A percentile compares a stretch with the other conserved stretches of the same genome.
Evolutionary conservation across 441 rosid genomes (phyloP).

Genomic region (Raphanus hybrid): DNA sequence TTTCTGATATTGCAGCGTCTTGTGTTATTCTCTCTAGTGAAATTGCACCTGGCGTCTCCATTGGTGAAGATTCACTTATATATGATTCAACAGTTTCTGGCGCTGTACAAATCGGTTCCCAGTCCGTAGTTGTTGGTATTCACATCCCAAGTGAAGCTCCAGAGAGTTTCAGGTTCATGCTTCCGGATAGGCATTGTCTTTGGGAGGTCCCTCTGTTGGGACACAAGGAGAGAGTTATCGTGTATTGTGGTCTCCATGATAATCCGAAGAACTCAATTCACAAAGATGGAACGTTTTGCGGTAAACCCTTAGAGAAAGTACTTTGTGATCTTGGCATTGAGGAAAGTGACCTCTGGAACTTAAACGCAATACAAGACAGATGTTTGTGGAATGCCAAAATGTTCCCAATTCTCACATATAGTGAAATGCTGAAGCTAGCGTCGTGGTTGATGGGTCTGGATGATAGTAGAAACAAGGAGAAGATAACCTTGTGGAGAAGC

Average conservation of each 20-base stretch:
- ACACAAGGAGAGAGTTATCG: slow-evolving; percentile 68
- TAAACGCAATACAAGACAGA: slow-evolving; percentile 56
- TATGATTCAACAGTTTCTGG: slow-evolving; percentile 75
- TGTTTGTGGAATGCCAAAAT: slow-evolving; percentile 96
- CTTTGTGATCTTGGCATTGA: slow-evolving; percentile 71
- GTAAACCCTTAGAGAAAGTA: slow-evolving; percentile 87
- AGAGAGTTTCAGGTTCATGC: slow-evolving; percentile 68
- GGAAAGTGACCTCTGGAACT: slow-evolving; percentile 80
- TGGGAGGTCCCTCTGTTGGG: slow-evolving; percentile 96
- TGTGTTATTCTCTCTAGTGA: slow-evolving; percentile 88
- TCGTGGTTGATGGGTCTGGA: slow-evolving; percentile 93
- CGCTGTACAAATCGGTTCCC: slow-evolving; percentile 90
- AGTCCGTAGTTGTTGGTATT: slow-evolving; percentile 82
- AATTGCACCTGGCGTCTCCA: slow-evolving; percentile 84
- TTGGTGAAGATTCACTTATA: slow-evolving; percentile 94
- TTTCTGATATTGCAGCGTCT: slow-evolving; percentile 89
- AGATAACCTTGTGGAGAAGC: slow-evolving; percentile 70
- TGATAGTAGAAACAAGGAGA: slow-evolving; percentile 48
- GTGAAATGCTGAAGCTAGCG: slow-evolving; percentile 78
- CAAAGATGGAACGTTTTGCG: slow-evolving; percentile 86
- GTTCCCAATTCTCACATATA: slow-evolving; percentile 73
- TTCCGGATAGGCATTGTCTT: slow-evolving; percentile 94
- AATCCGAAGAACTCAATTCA: slow-evolving; percentile 75
- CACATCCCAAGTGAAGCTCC: slow-evolving; percentile 57
- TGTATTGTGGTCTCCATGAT: slow-evolving; percentile 92